These are phyloP conservation scores for Pisolithus sp. DNA, from an alignment of 768 basidiomycete species.

Conservation along the genomic window DNA sequence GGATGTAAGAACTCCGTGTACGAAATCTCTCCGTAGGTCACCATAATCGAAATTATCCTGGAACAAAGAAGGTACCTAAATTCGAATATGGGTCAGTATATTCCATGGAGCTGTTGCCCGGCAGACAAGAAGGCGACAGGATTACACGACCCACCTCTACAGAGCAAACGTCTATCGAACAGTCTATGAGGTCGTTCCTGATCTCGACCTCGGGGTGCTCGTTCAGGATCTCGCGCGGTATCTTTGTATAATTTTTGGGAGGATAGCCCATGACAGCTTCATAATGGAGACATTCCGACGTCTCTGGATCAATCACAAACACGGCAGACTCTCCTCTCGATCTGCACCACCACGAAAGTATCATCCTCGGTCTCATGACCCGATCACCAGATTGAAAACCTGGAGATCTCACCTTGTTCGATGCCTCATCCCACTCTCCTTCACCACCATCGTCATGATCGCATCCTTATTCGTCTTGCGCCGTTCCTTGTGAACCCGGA, in stretches of 20 bases:
- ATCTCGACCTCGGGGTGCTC: slow-evolving; percentile 78
- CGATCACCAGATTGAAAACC: not conserved
- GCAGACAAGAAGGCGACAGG: not conserved
- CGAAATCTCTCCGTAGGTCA: slow-evolving; percentile 87
- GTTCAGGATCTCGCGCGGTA: slow-evolving; percentile 74
- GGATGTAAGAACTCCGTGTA: slow-evolving; percentile 89
- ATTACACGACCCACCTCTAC: slow-evolving; percentile 58
- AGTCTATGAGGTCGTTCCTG: slow-evolving; percentile 83
- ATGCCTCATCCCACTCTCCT: slow-evolving; percentile 66
- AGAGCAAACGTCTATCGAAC: slow-evolving; percentile 89
- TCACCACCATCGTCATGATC: slow-evolving; percentile 94
- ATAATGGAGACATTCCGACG: slow-evolving; percentile 81
- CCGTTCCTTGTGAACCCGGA: slow-evolving; percentile 82
- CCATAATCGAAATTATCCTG: slow-evolving; percentile 98
- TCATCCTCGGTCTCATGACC: slow-evolving; percentile 4
- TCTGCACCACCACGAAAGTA: slow-evolving; percentile 30
- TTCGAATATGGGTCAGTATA: not conserved
- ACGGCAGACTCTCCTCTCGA: slow-evolving; percentile 68
- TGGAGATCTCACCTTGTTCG: slow-evolving; percentile 54
- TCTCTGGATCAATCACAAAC: slow-evolving; percentile 70
- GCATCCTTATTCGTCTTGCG: slow-evolving; percentile 85
- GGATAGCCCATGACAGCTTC: slow-evolving; percentile 72
- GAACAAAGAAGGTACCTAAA: slow-evolving; percentile 87
- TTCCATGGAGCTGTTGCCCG: not conserved
- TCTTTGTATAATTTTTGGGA: slow-evolving; percentile 46